Evolutionary conservation across 1,139 yeast species (phyloP).

Genomic region (Meyerozyma smithsonii): DNA sequence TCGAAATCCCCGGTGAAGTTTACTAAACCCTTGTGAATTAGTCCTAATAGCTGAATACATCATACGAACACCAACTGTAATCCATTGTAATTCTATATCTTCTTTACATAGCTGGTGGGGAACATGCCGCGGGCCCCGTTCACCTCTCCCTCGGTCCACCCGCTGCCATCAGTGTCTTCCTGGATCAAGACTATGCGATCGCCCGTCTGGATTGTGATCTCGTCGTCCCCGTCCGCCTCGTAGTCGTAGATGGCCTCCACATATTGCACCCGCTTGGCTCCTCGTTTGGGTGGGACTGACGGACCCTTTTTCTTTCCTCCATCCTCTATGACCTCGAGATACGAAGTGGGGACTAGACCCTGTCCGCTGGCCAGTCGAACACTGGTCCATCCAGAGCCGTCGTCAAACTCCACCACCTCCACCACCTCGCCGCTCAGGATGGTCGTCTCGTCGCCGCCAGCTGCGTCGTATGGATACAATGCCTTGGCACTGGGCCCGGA

Average conservation of each 20-base stretch:
- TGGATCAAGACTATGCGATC: slow-evolving; percentile 65
- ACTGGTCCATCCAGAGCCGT: slow-evolving; percentile 93
- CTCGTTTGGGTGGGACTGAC: slow-evolving; percentile 78
- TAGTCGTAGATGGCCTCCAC: slow-evolving; percentile 79
- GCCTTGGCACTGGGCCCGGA: slow-evolving; percentile 44
- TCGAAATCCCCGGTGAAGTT: slow-evolving; percentile 82
- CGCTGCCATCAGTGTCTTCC: slow-evolving; percentile 78
- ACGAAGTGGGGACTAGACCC: slow-evolving; percentile 88
- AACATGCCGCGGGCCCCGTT: slow-evolving; percentile 71
- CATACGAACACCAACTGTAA: not conserved
- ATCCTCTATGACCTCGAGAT: slow-evolving; percentile 46
- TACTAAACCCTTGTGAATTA: slow-evolving; percentile 22
- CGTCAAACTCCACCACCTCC: slow-evolving; percentile 60
- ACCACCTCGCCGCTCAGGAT: slow-evolving; percentile 60
- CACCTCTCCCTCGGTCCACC: slow-evolving; percentile 94
- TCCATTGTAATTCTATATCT: slow-evolving; percentile 15
- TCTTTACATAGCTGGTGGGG: slow-evolving; percentile 71
- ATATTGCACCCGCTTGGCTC: slow-evolving; percentile 60
- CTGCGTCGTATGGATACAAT: slow-evolving; percentile 61
- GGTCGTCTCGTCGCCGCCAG: slow-evolving; percentile 72
- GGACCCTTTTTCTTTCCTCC: slow-evolving; percentile 57
- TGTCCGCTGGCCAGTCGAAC: slow-evolving; percentile 36
- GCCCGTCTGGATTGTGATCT: slow-evolving; percentile 66
- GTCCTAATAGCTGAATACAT: slow-evolving; percentile 3
- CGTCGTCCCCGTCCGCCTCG: slow-evolving; percentile 78